phyloP scores from a whole-genome alignment of 768 basidiomycete species.

The Vishniacozyma victoriae region DNA sequence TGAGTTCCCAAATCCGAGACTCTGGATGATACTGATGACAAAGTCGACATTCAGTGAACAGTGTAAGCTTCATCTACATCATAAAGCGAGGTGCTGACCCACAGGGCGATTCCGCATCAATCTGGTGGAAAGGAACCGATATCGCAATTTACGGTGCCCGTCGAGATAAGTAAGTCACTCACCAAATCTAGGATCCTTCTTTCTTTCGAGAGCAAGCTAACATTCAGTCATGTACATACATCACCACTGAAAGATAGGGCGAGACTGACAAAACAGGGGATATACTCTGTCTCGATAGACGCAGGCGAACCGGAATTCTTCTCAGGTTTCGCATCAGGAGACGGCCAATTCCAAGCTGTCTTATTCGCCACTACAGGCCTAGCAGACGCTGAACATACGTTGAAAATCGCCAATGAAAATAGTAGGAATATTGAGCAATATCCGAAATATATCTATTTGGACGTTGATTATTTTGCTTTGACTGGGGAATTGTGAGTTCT shows the following conservation, averaged over 20 bases:
- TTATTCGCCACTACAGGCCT: conserved; percentile 31
- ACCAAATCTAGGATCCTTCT: background rate
- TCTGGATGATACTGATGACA: too few species aligned
- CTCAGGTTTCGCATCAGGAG: conserved; percentile 20
- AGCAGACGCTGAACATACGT: conserved; percentile 22
- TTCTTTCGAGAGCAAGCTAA: conserved; percentile 3
- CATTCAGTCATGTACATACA: background rate
- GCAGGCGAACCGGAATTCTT: conserved; percentile 15
- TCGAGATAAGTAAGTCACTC: conserved; percentile 26
- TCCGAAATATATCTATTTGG: conserved; percentile 24
- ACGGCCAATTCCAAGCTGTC: conserved; percentile 15
- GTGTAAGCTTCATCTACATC: too few species aligned
- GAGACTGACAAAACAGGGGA: conserved; percentile 12
- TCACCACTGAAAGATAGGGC: background rate
- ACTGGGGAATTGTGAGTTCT: conserved; percentile 28
- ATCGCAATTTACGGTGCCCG: conserved; percentile 31
- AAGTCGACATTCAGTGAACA: too few species aligned
- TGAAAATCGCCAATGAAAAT: conserved; percentile 34
- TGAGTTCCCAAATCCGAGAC: too few species aligned
- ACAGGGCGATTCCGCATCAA: conserved; percentile 31
- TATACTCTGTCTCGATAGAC: conserved; percentile 32
- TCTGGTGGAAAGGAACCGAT: conserved; percentile 32
- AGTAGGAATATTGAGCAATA: conserved; percentile 19
- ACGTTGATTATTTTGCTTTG: conserved; percentile 30
- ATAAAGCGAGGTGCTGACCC: background rate